These are phyloP conservation scores for Citrus inodora DNA, from an alignment of 345 rosid species.

Conservation along the genomic window DNA sequence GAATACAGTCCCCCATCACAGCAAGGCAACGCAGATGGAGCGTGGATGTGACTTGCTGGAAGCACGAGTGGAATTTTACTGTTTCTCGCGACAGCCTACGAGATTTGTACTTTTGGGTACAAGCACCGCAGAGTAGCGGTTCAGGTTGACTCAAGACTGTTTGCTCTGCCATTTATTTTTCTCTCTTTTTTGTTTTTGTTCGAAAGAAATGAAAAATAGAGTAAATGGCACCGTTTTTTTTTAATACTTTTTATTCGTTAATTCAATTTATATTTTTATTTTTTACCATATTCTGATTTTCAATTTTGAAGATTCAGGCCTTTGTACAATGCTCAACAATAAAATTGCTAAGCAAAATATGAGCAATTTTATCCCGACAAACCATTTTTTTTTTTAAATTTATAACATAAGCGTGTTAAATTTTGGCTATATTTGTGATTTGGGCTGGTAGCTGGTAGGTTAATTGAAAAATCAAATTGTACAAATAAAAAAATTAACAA, in stretches of 20 bases:
- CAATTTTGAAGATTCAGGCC: too few relatives aligned
- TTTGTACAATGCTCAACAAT: too few relatives aligned
- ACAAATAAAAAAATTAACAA: not conserved
- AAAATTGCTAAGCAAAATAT: too few relatives aligned
- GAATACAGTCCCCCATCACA: not conserved
- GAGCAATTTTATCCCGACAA: too few relatives aligned
- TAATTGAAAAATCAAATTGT: not conserved
- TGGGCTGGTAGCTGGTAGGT: not conserved
- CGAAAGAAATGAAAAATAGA: not conserved
- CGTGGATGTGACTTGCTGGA: not conserved
- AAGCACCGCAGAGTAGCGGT: not conserved
- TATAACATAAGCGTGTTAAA: not conserved
- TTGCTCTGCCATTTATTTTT: not conserved
- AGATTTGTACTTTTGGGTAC: constrained; percentile 1
- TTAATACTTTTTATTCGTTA: too few relatives aligned
- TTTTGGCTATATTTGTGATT: too few relatives aligned
- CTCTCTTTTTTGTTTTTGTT: not conserved
- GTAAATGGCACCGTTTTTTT: not conserved
- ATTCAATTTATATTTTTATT: not conserved
- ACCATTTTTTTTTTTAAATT: too few relatives aligned
- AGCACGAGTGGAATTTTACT: not conserved
- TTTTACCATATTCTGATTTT: not conserved
- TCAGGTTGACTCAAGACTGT: too few relatives aligned
- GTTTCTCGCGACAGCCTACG: not conserved
- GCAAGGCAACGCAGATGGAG: not conserved